These are phyloP conservation scores for Eimeria maxima DNA, from an alignment of 169 alveolate species.

Conservation along the genomic window DNA sequence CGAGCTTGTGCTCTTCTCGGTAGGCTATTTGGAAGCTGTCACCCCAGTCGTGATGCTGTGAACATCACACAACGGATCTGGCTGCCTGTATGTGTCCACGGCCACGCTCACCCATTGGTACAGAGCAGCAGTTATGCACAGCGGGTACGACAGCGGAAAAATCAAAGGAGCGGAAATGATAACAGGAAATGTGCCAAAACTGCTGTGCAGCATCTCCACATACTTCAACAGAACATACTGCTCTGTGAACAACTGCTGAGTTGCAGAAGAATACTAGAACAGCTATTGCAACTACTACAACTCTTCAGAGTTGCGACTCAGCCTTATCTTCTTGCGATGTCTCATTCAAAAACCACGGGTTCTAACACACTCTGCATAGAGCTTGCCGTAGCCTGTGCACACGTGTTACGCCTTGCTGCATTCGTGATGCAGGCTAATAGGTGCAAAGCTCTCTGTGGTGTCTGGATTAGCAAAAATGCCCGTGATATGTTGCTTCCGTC, in stretches of 20 bases:
- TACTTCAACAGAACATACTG: background rate
- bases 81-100: background rate
- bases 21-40: background rate
- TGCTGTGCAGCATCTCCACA: background rate
- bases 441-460: background rate
- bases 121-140: background rate
- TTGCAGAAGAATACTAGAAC: conserved; percentile 18
- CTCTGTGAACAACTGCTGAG: background rate
- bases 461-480: background rate
- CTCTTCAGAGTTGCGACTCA: background rate
- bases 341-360: background rate
- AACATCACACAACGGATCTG: background rate
- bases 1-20: background rate
- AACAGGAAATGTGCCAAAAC: background rate
- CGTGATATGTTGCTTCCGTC: background rate
- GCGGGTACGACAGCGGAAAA: background rate
- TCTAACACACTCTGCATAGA: background rate
- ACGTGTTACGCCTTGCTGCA: background rate
- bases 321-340: background rate
- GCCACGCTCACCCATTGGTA: background rate
- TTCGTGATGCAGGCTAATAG: background rate
- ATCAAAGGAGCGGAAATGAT: background rate
- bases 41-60: too few species aligned
- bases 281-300: background rate
- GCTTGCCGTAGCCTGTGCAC: background rate